Conservation (phyloP, 2,329 filamentous ascomycete genomes). For the Ophiostoma piceae region DNA sequence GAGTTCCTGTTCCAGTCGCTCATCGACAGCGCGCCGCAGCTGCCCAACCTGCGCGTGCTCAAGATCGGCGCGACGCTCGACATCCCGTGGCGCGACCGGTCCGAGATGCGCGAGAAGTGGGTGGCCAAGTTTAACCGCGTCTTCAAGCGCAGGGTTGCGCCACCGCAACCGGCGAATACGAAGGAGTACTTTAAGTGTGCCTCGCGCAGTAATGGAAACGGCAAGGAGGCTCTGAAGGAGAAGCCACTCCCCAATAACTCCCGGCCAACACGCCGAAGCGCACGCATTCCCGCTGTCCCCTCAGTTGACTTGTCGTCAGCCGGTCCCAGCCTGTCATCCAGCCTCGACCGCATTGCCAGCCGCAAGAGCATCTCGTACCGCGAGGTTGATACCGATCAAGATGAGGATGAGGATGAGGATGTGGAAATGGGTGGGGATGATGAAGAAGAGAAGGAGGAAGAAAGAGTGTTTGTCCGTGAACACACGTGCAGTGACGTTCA, state of each 20-base stretch:
- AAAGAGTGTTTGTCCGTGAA: background rate
- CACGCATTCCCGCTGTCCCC: slow-evolving; percentile 37
- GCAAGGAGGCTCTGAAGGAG: background rate
- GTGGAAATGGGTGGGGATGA: background rate
- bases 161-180: slow-evolving; percentile 29
- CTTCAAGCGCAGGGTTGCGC: slow-evolving; percentile 47
- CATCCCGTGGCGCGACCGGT: slow-evolving; percentile 74
- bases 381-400: slow-evolving; percentile 45
- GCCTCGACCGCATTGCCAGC: slow-evolving; percentile 12
- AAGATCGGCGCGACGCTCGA: slow-evolving; percentile 73
- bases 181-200: slow-evolving; percentile 25
- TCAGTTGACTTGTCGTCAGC: slow-evolving; percentile 26
- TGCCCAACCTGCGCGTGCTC: slow-evolving; percentile 64
- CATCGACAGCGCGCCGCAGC: slow-evolving; percentile 60
- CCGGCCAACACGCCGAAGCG: slow-evolving; percentile 33
- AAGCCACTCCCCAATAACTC: background rate
- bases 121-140: slow-evolving; percentile 62
- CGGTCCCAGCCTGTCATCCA: slow-evolving; percentile 28
- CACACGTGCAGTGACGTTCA: background rate
- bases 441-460: slow-evolving; percentile 1
- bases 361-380: slow-evolving; percentile 35
- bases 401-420: slow-evolving; percentile 21
- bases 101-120: slow-evolving; percentile 74
- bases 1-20: slow-evolving; percentile 75
- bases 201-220: too few relatives aligned